Base-by-base conservation (phyloP, 495 filamentous ascomycete species). In the Penicillium cataractarum region DNA sequence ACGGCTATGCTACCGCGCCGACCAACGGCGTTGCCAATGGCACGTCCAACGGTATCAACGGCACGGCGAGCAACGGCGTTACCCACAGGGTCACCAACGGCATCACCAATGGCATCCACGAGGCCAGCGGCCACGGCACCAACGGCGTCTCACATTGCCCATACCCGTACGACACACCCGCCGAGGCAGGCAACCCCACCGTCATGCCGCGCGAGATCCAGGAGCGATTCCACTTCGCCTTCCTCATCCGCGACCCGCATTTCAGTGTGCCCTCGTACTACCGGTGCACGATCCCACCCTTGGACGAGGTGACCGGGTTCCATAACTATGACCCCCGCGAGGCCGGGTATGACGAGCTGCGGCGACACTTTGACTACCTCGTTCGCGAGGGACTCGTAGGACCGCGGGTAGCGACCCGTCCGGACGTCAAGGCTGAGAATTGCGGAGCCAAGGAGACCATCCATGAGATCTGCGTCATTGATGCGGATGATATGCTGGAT, bases 401-500 rank as follows among this genome's bases (percentile, higher is more conserved):
- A 5, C 90, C 90, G 0, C 71, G 76, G 6, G 70, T 86, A 32
- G 84, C 85, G 32, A 84, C 82, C 3, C 65, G 78, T 26, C 70
- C 77, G 6, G 74, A 76, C 48, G 56, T 72, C 1, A 57, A 49
- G 37, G 52, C 57, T 33, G 59, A 51, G 21, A 54, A 54, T 26
- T 61, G 46, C 0, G 50, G 60, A 37, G 53, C n/a, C 9, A 44
- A 67, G 42, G 60, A 64, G 33, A 33, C 69, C 4, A 71, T 70
- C 6, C 76, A 83, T 26, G 85, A 89, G 66, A 88, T 98, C 60
- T 96, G 91, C 60, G 86, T 98, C n/a, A 77, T 99, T 39, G 95
- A 99, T 73, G 95, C 95, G 15, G 95, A 98, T 70, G 94, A 97
- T 66, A 81, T 99, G 65, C 87, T 99, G 4, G 91, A 96, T 71